Conservation (phyloP, 768 basidiomycete genomes). For the Lactarius indigo region DNA sequence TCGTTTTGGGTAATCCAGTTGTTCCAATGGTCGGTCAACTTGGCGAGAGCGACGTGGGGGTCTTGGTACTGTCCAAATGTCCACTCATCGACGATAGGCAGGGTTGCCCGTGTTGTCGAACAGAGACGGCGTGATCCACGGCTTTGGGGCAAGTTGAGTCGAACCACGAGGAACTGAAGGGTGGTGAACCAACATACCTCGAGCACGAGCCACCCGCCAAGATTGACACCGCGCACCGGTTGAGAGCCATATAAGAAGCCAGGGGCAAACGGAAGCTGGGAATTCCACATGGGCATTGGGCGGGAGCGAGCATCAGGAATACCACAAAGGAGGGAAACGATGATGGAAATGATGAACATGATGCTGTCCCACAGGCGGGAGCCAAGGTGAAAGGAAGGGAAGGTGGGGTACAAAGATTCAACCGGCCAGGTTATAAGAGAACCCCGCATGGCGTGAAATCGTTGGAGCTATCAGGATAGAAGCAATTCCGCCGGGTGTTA, state of each 20-base stretch:
- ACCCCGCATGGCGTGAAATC: neutral
- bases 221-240: conserved; percentile 80
- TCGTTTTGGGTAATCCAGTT: conserved; percentile 84
- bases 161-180: neutral
- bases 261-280: conserved; percentile 35
- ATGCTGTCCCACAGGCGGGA: conserved; percentile 5
- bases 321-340: conserved; percentile 33
- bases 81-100: conserved; percentile 67
- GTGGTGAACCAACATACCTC: conserved; percentile 37
- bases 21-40: conserved; percentile 68
- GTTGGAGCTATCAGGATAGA: neutral
- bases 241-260: conserved; percentile 70
- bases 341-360: conserved; percentile 9
- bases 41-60: conserved; percentile 43
- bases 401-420: neutral
- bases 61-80: conserved; percentile 69
- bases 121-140: conserved; percentile 76
- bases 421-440: neutral
- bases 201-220: conserved; percentile 63
- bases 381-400: conserved; percentile 24
- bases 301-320: conserved; percentile 30
- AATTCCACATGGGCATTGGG: conserved; percentile 19
- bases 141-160: conserved; percentile 32
- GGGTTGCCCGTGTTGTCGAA: conserved; percentile 62
- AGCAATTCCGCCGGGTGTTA: neutral